These are phyloP conservation scores for Boletus rex-veris DNA, from an alignment of 768 basidiomycete genomes.

Conservation along the genomic window DNA sequence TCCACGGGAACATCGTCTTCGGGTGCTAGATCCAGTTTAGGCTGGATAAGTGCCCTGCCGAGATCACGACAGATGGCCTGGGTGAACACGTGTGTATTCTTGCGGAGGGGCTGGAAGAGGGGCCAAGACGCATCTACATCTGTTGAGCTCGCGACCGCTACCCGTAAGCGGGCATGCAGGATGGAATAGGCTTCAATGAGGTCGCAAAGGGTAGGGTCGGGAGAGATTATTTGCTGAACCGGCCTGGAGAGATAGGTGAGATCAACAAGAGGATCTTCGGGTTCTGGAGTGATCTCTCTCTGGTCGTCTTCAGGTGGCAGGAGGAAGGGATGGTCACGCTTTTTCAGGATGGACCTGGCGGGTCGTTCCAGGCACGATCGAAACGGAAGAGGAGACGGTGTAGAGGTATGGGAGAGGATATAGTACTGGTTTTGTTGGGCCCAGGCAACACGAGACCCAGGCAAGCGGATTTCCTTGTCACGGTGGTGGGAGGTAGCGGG, in stretches of 20 bases:
- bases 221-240: slow-evolving; percentile 54
- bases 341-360: slow-evolving; percentile 70
- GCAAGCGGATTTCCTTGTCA: slow-evolving; percentile 50
- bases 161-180: slow-evolving; percentile 61
- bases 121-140: slow-evolving; percentile 65
- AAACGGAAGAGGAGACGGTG: slow-evolving; percentile 20
- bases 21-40: slow-evolving; percentile 27
- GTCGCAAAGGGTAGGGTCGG: slow-evolving; percentile 46
- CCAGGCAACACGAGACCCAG: slow-evolving; percentile 47
- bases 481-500: slow-evolving; percentile 55
- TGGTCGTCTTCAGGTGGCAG: slow-evolving; percentile 40
- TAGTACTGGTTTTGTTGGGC: slow-evolving; percentile 50
- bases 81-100: slow-evolving; percentile 49
- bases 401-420: slow-evolving; percentile 32
- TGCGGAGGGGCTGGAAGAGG: slow-evolving; percentile 66
- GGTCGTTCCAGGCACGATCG: slow-evolving; percentile 45
- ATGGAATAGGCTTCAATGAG: slow-evolving; percentile 74
- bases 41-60: slow-evolving; percentile 60
- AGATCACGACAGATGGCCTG: slow-evolving; percentile 67
- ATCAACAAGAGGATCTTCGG: slow-evolving; percentile 60
- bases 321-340: slow-evolving; percentile 32
- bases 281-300: slow-evolving; percentile 76
- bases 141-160: slow-evolving; percentile 37
- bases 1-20: slow-evolving; percentile 25
- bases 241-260: slow-evolving; percentile 63